A percentile compares a stretch with the other conserved stretches of the same genome.
These are phyloP conservation scores for Setaria italica DNA, from an alignment of 202 grass and related monocot species.

Conservation along the genomic window DNA sequence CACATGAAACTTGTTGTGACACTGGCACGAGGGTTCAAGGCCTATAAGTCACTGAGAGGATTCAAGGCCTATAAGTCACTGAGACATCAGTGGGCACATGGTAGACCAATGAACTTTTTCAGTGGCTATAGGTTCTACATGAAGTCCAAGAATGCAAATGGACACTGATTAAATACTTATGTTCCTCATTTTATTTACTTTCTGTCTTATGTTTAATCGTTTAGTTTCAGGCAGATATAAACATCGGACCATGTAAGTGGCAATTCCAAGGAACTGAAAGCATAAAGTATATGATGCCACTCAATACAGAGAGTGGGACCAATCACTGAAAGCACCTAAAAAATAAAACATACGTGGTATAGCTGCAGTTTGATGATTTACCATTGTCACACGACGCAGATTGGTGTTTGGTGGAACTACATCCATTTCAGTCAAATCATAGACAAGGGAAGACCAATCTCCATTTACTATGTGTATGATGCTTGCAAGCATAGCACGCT, in stretches of 20 bases:
- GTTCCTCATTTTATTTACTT: constrained; percentile 7
- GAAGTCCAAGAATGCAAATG: constrained; percentile 24
- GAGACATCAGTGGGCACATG: neutral
- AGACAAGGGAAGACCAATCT: constrained; percentile 89
- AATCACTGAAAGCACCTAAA: neutral
- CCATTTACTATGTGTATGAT: constrained; percentile 93
- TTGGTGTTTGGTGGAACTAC: constrained; percentile 82
- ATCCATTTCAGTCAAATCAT: constrained; percentile 93
- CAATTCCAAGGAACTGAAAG: constrained; percentile 21
- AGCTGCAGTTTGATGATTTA: constrained; percentile 48
- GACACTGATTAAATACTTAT: constrained; percentile 3
- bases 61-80: neutral
- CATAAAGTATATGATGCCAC: constrained; percentile 18
- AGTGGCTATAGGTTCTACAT: neutral
- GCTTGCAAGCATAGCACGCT: constrained; percentile 84
- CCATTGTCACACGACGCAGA: constrained; percentile 86
- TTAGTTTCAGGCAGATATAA: constrained; percentile 28
- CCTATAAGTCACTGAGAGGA: neutral
- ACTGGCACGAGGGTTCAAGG: neutral
- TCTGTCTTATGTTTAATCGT: neutral
- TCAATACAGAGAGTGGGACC: neutral
- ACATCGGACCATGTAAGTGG: neutral
- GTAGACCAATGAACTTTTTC: neutral
- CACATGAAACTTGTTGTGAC: neutral
- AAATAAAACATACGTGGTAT: neutral